Base-by-base conservation (phyloP, 164 flowering plant species). In the Stephania cephalantha region DNA sequence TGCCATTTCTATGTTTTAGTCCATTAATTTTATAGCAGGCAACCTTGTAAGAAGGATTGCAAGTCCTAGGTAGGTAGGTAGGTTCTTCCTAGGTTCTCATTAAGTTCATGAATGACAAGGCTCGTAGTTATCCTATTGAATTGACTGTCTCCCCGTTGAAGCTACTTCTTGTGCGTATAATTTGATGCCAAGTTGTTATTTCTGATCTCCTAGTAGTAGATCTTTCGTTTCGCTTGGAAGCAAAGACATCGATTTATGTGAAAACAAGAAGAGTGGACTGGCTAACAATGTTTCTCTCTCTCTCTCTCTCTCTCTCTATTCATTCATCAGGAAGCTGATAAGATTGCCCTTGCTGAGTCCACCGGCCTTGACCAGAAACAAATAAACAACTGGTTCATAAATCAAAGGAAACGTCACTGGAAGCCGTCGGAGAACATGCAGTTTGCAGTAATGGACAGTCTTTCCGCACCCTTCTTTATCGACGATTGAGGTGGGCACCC, bases 401-500 rank as follows among this genome's bases (percentile, higher is more conserved):
- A 88, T 75, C 91, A 88, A 73, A 78, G 94, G 78, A 90, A 88
- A 74, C 84, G 94, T 1, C 90, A 90, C 72, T 90, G 93, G 93
- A 90, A 90, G 71, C 94, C 90, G n/a, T 81, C 91, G 0, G 94
- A 88, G 79, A 85, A 84, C 72, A 86, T 88, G 91, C 91, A 86
- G 70, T 85, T 84, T 68, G 84, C 84, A 44, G 86, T 88, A 1
- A 84, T 90, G 87, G 88, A 90, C 74, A 79, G 77, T 72, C 77
- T 84, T 9, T 87, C 83, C 48, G 83, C 83, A 52, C 85, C 89
- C 3, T 81, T 81, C 46, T 81, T 71, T 76, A 72, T 70, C 22
- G 82, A 75, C 71, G 83, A 84, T 65, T 84, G 79, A 82, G 69
- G 76, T 73, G 77, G 70, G 29, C 45, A 13, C 6, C 22, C 20